These are phyloP conservation scores for Penicillium palitans DNA, from an alignment of 2,329 filamentous ascomycete genomes.

Conservation along the genomic window DNA sequence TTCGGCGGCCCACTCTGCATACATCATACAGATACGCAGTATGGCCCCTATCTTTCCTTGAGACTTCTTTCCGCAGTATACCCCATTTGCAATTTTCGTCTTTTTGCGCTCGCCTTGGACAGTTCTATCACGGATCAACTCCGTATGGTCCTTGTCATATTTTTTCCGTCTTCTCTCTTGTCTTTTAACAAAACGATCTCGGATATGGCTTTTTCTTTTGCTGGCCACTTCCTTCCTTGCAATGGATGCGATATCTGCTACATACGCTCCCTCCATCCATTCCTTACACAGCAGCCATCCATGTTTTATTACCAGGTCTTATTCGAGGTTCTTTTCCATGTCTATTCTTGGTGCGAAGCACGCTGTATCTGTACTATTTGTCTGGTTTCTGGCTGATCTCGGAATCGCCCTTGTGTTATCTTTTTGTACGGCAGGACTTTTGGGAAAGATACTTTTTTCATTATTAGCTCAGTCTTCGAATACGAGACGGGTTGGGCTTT, in stretches of 20 bases:
- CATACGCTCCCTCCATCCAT: neutral
- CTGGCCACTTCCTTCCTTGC: neutral
- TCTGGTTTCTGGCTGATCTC: neutral
- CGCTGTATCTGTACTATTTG: conserved; percentile 3
- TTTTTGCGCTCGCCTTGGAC: neutral
- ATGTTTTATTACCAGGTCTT: too few relatives aligned
- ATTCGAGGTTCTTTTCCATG: neutral
- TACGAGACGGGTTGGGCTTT: neutral
- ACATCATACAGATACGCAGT: neutral
- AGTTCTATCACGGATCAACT: conserved; percentile 4
- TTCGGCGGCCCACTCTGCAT: neutral
- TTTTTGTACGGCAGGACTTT: neutral
- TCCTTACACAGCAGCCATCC: neutral
- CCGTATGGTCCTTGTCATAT: neutral
- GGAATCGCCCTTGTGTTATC: neutral
- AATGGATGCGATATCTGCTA: neutral
- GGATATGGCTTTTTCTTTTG: neutral
- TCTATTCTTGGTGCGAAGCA: neutral
- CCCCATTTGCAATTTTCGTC: conserved; percentile 16
- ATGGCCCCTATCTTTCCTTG: conserved; percentile 1
- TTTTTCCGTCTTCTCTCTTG: neutral
- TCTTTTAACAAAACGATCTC: neutral
- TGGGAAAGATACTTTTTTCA: neutral
- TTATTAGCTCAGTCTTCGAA: conserved; percentile 6
- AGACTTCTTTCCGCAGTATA: conserved; percentile 22